Conservation (phyloP, 805 yeast species). For the Brettanomyces custersianus region DNA sequence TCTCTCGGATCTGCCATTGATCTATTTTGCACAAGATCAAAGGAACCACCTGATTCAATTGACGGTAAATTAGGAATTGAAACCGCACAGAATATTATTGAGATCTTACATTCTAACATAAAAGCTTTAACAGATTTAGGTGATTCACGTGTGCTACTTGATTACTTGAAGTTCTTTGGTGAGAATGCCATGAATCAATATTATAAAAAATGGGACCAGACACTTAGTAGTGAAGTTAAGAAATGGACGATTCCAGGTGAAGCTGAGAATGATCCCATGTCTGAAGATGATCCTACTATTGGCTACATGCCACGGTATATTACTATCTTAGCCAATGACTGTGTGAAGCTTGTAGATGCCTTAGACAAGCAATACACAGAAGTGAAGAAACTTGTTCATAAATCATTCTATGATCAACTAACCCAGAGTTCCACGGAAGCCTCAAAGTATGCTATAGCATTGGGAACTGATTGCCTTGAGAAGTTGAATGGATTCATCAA, state of each 20-base stretch:
- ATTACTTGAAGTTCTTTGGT: conserved; percentile 17
- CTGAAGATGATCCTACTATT: conserved; percentile 7
- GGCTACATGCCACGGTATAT: conserved; percentile 24
- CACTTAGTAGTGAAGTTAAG: conserved; percentile 11
- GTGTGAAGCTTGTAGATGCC: conserved; percentile 23
- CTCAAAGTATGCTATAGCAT: conserved; percentile 13
- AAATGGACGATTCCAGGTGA: conserved; percentile 8
- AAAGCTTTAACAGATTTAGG: conserved; percentile 31
- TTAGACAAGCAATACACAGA: conserved; percentile 16
- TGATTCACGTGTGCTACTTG: conserved; percentile 20
- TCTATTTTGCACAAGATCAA: conserved; percentile 54
- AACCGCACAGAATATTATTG: conserved; percentile 18
- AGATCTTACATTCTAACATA: conserved; percentile 19
- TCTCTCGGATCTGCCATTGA: conserved; percentile 25
- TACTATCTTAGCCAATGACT: conserved; percentile 23
- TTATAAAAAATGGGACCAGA: conserved; percentile 14
- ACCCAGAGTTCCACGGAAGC: conserved; percentile 11
- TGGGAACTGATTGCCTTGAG: conserved; percentile 21
- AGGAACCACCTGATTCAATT: conserved; percentile 46
- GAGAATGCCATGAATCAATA: conserved; percentile 14
- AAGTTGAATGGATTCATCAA: conserved; percentile 18
- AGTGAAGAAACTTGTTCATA: conserved; percentile 14
- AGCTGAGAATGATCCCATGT: not conserved
- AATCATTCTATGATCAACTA: conserved; percentile 16
- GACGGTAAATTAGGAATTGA: conserved; percentile 21